Base-by-base conservation (phyloP, 2,329 filamentous ascomycete genomes). In the Emergomyces pasteurianus region DNA sequence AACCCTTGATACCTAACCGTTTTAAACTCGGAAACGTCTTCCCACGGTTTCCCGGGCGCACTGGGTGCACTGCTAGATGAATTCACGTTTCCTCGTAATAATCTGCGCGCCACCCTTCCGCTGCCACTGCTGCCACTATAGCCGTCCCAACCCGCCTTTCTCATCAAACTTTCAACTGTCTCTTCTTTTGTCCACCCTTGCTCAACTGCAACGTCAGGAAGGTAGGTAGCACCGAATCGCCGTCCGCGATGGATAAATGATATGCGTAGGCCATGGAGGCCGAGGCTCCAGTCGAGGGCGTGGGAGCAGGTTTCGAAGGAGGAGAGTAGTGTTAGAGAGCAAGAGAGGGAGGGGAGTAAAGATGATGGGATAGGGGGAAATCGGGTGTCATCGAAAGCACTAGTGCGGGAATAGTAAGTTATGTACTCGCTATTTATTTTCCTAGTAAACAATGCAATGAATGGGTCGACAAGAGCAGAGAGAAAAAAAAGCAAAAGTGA, bases 171-270 rank as follows among this genome's bases (percentile, higher is more conserved):
- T 59, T 91, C 81, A 2, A 99, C 74, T 0, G 92, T 89, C 80
- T 97, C 90, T 72, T 97, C 92, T 74, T 94, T 92, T 12, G 83
- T 89, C 94, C 94, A 99, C 18, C 90, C 92, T 73, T 97, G 94
- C 78, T 99, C 94, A 0, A 83, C 78, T 10, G 92, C 88, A 6
- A 99, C 91, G 71, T 96, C 90, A 0, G 94, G 94, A 16, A 99
- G 81, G 70, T 97, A 99, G 0, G 94, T 96, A 0, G 90, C 83
- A 18, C 91, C 89, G 70, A 90, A 90, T 54, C 88, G 83, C 57
- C 85, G 81, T 18, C 85, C 85, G 65, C 85, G 81, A 67, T 90
- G 80, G n/a, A 80, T 79, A 75, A 99, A 97, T 57, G 84, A 87
- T 66, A 99, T 91, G 50, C 91, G 85, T 56, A 97, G 80, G 2